Evolutionary conservation across 371 early-diverging fungal species (phyloP), one percentile per base, ranked within the genome.

Genomic region (Mortierella sp.): DNA sequence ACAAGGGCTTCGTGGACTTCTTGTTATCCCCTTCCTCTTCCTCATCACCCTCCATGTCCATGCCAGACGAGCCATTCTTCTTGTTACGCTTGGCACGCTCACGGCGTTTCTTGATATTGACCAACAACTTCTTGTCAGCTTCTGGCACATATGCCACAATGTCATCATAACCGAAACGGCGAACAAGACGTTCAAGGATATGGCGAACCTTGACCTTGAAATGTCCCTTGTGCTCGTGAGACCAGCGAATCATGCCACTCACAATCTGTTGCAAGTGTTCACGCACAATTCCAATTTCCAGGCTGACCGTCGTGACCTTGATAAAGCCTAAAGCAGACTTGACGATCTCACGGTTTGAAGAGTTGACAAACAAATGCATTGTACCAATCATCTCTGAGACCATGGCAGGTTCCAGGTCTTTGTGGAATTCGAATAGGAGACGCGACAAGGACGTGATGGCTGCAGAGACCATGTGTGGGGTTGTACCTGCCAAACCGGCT

Each of bases 391-490:
- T 83, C 68, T 95, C 92, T 47, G 88, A 84, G 40, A 93, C 84
- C 67, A 94, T 73, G 36, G 91, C 87, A 15, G 74, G 72, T 16
- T 88, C 86, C 58, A 95, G 63, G 19, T 87, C 87, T 63, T 89
- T 89, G 83, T 90, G 88, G 89, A 97, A 98, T 84, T 97, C 97
- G 65, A 96, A 98, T 69, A 98, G 84, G 47, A 96, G 85, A 22
- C 98, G 89, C 9, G 96, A 92, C 43, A 98, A 80, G 4, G 94
- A 88, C 0, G 93, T 89, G 32, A 98, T 92, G 3, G 97, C 91
- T 2, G 99, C 98, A 68, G 94, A 91, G 58, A 97, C 95, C 97
- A 99, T 97, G 70, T 94, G 92, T 4, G 97, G 91, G 4, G 97
- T 95, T 24, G 91, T 88, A 45, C 95, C 98, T 1, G 96, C 97